Base-by-base conservation (phyloP, 2,329 filamentous ascomycete species). In the Shiraia sp. region DNA sequence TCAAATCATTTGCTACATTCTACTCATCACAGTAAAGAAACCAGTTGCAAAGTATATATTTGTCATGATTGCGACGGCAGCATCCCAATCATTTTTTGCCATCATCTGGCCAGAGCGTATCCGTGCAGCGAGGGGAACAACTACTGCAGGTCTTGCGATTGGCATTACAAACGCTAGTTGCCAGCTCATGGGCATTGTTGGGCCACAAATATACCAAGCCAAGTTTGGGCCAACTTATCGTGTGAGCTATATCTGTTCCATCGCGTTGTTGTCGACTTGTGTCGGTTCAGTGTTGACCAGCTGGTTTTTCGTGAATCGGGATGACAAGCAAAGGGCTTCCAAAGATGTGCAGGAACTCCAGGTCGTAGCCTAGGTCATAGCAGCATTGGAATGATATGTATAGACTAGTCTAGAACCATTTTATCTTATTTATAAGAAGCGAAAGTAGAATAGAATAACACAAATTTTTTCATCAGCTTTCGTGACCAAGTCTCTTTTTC, bases 61-160 rank as follows among this genome's bases (percentile, higher is more conserved):
- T 32, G 63, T 72, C n/a, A 70, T 66, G 42, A 55, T 72, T 16
- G 70, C 70, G 3, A 70, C 68, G 2, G 65, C 70, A 0, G 70
- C 65, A 4, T 68, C 67, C 0, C 65, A 68, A 19, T 67, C 64
- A 6, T 70, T 73, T 41, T 69, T 69, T 40, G 64, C 70, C 1
- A 66, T 72, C 31, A 55, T 73, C 6, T 73, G 68, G 69, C 71
- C 69, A 6, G 70, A 73, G 36, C 59, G 69, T 5, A 72, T 73
- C 25, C 58, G 69, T 16, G 69, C 66, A 3, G 67, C 68, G 4
- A 61, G 63, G 32, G 70, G 69, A 5, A 73, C 69, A 0, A 72
- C 70, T 5, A 66, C 63, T 10, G 68, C 70, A 5, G 70, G 61
- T 2, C 45, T 72, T 10, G 65, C 67, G 3, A 72, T 72, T 33